Evolutionary conservation across 2,329 filamentous ascomycete genomes (phyloP).

Genomic region (Diaporthe vexans): DNA sequence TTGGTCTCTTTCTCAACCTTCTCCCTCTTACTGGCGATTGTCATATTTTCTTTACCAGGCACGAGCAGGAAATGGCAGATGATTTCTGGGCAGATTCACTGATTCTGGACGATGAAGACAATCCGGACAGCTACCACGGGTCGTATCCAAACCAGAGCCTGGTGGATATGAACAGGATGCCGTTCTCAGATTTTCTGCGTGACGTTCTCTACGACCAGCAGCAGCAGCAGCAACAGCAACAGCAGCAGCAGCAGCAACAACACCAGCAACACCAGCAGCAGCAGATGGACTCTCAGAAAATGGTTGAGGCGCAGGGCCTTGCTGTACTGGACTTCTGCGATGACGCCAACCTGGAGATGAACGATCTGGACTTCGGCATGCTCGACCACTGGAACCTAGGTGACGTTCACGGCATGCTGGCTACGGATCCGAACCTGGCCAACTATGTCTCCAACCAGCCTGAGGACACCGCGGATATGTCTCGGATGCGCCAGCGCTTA

Average conservation of each 20-base stretch:
- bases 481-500: slow-evolving; percentile 61
- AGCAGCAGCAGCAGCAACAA: slow-evolving; percentile 32
- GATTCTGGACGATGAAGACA: slow-evolving; percentile 39
- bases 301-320: slow-evolving; percentile 57
- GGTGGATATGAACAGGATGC: slow-evolving; percentile 53
- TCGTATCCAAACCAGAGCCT: slow-evolving; percentile 40
- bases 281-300: slow-evolving; percentile 54
- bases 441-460: slow-evolving; percentile 35
- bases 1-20: neutral
- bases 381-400: slow-evolving; percentile 65
- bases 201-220: slow-evolving; percentile 61
- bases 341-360: slow-evolving; percentile 64
- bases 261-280: slow-evolving; percentile 4
- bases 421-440: slow-evolving; percentile 44
- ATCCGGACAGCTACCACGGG: slow-evolving; percentile 42
- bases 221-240: slow-evolving; percentile 45
- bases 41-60: neutral
- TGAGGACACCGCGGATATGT: slow-evolving; percentile 59
- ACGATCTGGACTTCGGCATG: slow-evolving; percentile 65
- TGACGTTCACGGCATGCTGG: slow-evolving; percentile 44
- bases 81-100: slow-evolving; percentile 3
- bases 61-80: neutral
- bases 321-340: slow-evolving; percentile 65
- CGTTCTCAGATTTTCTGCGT: slow-evolving; percentile 65
- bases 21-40: neutral